phyloP scores from a whole-genome alignment of 2,329 filamentous ascomycete genomes.

The Ustilaginoidea virens region DNA sequence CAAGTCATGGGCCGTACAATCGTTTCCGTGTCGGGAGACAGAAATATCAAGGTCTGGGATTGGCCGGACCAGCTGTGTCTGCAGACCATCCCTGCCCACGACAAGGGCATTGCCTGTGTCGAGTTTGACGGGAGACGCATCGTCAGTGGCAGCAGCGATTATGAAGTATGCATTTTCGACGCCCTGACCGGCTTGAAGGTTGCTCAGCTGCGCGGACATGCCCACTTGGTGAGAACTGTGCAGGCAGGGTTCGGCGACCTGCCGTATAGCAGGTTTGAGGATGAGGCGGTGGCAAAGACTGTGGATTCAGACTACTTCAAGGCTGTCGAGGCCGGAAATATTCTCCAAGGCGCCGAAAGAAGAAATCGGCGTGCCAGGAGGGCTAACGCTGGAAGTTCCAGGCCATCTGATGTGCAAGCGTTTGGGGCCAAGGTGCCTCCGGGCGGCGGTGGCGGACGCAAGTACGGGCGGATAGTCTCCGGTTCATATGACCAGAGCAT shows the following conservation, averaged over 20 bases:
- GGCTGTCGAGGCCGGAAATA: constrained; percentile 35
- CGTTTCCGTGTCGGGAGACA: constrained; percentile 88
- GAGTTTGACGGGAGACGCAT: constrained; percentile 91
- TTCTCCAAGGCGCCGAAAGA: constrained; percentile 20
- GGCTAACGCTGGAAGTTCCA: constrained; percentile 56
- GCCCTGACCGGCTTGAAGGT: constrained; percentile 74
- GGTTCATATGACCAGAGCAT: constrained; percentile 94
- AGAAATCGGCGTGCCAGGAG: constrained; percentile 22
- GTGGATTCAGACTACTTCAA: constrained; percentile 61
- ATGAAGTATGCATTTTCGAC: constrained; percentile 92
- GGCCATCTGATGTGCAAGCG: constrained; percentile 61
- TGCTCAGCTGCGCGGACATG: constrained; percentile 69
- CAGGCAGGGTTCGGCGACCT: constrained; percentile 89
- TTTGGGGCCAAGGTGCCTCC: constrained; percentile 79
- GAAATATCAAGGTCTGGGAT: constrained; percentile 89
- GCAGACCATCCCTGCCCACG: constrained; percentile 71
- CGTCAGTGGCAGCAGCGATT: constrained; percentile 90
- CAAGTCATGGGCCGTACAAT: constrained; percentile 77
- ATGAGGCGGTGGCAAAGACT: constrained; percentile 54
- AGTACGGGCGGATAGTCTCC: constrained; percentile 87
- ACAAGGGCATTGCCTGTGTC: constrained; percentile 93
- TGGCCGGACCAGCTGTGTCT: constrained; percentile 63
- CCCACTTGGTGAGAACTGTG: constrained; percentile 77
- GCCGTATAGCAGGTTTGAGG: constrained; percentile 61
- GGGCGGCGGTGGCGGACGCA: constrained; percentile 77